Percentiles rank a stretch among this genome's conserved stretches.
Evolutionary conservation across 1,284 basidiomycete genomes (phyloP).

Genomic region (Marasmius tenuissimus): DNA sequence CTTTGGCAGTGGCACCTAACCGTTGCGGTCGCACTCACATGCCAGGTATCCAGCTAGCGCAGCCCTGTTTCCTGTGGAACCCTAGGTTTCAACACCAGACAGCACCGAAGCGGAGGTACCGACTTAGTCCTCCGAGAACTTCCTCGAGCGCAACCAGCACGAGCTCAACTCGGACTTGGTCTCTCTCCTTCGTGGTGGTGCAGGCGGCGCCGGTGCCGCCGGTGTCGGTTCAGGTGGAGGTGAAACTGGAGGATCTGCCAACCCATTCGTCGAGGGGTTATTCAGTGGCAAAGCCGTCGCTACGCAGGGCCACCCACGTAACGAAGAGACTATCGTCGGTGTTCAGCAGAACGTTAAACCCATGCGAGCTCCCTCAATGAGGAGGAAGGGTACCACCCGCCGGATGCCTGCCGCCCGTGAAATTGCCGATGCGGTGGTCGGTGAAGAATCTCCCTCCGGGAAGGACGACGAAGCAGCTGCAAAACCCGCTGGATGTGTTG

Average conservation of each 20-base stretch:
- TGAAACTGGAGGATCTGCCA: conserved; percentile 55
- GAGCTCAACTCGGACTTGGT: conserved; percentile 93
- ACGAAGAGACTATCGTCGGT: conserved; percentile 92
- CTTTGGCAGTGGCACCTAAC: too few species aligned
- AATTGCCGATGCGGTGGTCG: conserved; percentile 43
- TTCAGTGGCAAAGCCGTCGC: conserved; percentile 89
- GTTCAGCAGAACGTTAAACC: conserved; percentile 93
- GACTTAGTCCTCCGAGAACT: conserved; percentile 82
- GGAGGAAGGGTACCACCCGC: conserved; percentile 73
- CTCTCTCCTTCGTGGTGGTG: conserved; percentile 77
- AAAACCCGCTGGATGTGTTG: conserved; percentile 64
- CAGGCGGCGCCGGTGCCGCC: conserved; percentile 58
- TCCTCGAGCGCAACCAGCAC: conserved; percentile 89
- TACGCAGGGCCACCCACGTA: conserved; percentile 86
- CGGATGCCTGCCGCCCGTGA: conserved; percentile 64
- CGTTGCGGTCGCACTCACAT: too few species aligned
- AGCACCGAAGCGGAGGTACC: too few species aligned
- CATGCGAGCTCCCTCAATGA: conserved; percentile 87
- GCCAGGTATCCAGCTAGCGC: too few species aligned
- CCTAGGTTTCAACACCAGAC: too few species aligned
- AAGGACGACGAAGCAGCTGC: conserved; percentile 41
- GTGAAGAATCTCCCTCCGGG: conserved; percentile 42
- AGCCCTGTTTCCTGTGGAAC: too few species aligned
- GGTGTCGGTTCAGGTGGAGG: not conserved
- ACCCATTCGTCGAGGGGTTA: conserved; percentile 88